Conservation (phyloP, 306 rosid species). For the Vigna nakashimae region DNA sequence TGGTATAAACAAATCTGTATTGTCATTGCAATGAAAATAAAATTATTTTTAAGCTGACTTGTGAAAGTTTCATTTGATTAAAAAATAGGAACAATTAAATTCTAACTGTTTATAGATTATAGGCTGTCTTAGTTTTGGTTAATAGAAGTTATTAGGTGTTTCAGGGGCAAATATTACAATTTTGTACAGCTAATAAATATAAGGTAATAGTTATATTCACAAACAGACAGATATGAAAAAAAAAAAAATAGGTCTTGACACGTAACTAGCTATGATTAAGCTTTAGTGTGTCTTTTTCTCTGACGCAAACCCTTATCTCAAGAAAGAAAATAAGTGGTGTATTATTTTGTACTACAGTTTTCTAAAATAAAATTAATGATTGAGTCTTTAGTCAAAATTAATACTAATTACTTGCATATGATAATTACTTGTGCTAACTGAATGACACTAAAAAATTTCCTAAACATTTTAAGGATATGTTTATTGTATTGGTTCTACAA, state of each 20-base stretch:
- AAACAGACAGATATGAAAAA: neutral
- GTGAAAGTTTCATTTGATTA: neutral
- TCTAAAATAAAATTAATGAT: neutral
- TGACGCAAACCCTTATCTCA: conserved; percentile 12
- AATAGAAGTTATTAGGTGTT: neutral
- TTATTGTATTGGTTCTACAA: too few species aligned
- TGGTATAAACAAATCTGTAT: too few species aligned
- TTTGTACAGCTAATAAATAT: too few species aligned
- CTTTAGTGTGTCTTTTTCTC: neutral
- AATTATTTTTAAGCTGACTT: neutral
- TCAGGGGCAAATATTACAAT: too few species aligned
- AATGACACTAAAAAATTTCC: too few species aligned
- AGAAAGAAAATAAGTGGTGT: neutral
- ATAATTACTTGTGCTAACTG: neutral
- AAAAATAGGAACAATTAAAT: neutral
- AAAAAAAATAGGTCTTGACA: neutral
- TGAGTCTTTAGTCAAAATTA: neutral
- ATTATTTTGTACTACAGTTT: neutral
- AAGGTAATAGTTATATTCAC: too few species aligned
- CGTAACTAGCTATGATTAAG: neutral
- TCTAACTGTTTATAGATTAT: neutral
- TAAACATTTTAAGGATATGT: too few species aligned
- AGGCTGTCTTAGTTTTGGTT: neutral
- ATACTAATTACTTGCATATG: neutral
- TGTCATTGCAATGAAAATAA: too few species aligned